phyloP scores from a whole-genome alignment of 2,329 filamentous ascomycete species.

The Cercospora sp. region DNA sequence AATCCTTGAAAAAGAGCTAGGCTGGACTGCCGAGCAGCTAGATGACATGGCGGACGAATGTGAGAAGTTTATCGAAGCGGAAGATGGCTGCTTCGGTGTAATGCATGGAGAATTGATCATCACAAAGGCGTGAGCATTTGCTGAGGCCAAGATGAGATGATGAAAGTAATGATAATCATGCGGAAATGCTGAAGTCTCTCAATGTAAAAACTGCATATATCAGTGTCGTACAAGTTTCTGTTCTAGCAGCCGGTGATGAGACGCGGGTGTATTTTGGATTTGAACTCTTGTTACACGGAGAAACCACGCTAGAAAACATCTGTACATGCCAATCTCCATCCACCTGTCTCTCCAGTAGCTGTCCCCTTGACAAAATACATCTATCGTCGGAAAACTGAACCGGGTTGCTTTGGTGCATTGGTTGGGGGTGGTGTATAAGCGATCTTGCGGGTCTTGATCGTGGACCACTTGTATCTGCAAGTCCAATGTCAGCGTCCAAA shows the following conservation, averaged over 20 bases:
- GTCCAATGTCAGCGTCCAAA: slow-evolving; percentile 33
- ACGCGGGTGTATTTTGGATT: slow-evolving; percentile 14
- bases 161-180: not conserved
- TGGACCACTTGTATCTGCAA: slow-evolving; percentile 86
- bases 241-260: not conserved
- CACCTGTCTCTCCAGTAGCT: slow-evolving; percentile 10
- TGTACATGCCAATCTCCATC: slow-evolving; percentile 28
- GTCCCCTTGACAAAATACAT: slow-evolving; percentile 5
- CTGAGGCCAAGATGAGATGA: not conserved
- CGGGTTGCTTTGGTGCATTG: slow-evolving; percentile 25
- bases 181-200: not conserved
- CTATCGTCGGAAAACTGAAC: slow-evolving; percentile 33
- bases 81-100: slow-evolving; percentile 46
- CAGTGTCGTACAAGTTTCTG: slow-evolving; percentile 1
- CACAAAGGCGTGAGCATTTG: slow-evolving; percentile 21
- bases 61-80: slow-evolving; percentile 44
- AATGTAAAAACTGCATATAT: not conserved
- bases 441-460: slow-evolving; percentile 93
- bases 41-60: slow-evolving; percentile 43
- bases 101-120: slow-evolving; percentile 46
- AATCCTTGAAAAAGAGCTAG: slow-evolving; percentile 38
- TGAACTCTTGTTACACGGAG: slow-evolving; percentile 28
- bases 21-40: slow-evolving; percentile 42
- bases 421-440: slow-evolving; percentile 29
- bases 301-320: slow-evolving; percentile 31